A percentile compares a stretch with the other conserved stretches of the same genome.
Evolutionary conservation across 495 filamentous ascomycete genomes (phyloP).

Genomic region (Pseudomonodictys pantanalensis): DNA sequence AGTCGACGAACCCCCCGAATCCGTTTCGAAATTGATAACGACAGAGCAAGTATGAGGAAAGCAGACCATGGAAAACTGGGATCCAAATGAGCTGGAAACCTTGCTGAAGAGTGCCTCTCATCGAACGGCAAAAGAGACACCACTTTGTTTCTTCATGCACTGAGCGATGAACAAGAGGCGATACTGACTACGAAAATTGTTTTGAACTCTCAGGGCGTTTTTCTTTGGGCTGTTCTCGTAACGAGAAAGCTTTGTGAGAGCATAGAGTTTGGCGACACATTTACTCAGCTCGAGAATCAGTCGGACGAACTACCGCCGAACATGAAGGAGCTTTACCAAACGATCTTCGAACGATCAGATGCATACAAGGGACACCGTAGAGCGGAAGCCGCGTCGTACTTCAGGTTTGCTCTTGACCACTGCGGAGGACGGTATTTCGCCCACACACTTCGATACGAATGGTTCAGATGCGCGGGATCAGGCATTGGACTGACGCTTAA

Average conservation of each 20-base stretch:
- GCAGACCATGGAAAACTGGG: neutral
- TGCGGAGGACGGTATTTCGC: neutral
- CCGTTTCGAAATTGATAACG: neutral
- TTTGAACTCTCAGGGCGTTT: neutral
- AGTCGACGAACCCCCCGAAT: neutral
- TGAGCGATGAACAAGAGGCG: neutral
- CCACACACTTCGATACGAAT: neutral
- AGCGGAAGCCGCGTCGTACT: neutral
- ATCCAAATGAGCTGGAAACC: neutral
- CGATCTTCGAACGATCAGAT: neutral
- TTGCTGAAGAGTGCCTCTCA: neutral
- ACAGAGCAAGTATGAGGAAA: neutral
- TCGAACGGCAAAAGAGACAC: neutral
- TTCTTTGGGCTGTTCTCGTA: neutral
- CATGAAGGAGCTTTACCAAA: neutral
- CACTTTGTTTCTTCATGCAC: neutral
- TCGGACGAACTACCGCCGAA: neutral
- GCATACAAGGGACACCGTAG: neutral
- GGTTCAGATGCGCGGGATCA: neutral
- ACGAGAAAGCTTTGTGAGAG: neutral
- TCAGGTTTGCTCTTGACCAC: neutral
- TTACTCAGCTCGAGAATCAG: neutral
- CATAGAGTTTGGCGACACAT: neutral
- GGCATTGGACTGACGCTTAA: neutral
- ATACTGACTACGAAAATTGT: neutral